Conservation (phyloP, 371 early-diverging fungal genomes). For the Rhizopus stolonifer region DNA sequence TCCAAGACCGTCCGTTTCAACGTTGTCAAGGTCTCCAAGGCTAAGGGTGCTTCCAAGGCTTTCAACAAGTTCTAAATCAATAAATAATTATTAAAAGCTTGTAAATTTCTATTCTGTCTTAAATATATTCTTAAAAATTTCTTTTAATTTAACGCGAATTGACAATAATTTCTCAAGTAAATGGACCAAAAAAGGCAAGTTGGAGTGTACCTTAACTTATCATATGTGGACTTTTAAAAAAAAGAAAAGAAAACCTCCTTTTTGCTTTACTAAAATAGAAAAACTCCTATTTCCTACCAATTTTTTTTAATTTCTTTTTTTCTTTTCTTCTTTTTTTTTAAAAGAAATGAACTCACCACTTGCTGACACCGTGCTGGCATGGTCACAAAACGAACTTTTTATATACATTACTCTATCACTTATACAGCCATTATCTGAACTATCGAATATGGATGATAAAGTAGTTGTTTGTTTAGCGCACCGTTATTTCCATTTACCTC, state of each 20-base stretch:
- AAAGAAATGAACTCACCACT: background rate
- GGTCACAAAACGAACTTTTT: constrained; percentile 36
- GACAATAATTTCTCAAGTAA: no score
- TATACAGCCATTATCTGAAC: background rate
- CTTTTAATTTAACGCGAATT: no score
- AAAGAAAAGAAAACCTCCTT: background rate
- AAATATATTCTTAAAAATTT: no score
- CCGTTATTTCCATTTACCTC: constrained; percentile 34
- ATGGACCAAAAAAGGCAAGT: no score
- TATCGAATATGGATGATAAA: background rate
- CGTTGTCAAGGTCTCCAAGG: constrained; percentile 95
- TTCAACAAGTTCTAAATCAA: constrained; percentile 92
- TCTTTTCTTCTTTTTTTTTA: background rate
- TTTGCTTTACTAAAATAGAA: constrained; percentile 2
- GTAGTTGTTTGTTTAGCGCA: constrained; percentile 33
- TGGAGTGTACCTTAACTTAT: no score
- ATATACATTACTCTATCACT: constrained; percentile 17
- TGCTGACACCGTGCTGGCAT: constrained; percentile 39
- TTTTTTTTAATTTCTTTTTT: background rate
- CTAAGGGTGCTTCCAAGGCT: constrained; percentile 86
- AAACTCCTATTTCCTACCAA: constrained; percentile 1
- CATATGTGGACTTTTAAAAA: no score
- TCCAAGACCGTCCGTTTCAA: constrained; percentile 99
- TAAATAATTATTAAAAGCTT: no score
- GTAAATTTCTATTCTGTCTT: no score